Evolutionary conservation across 2,329 filamentous ascomycete genomes (phyloP).

Genomic region (Fusarium sp.): DNA sequence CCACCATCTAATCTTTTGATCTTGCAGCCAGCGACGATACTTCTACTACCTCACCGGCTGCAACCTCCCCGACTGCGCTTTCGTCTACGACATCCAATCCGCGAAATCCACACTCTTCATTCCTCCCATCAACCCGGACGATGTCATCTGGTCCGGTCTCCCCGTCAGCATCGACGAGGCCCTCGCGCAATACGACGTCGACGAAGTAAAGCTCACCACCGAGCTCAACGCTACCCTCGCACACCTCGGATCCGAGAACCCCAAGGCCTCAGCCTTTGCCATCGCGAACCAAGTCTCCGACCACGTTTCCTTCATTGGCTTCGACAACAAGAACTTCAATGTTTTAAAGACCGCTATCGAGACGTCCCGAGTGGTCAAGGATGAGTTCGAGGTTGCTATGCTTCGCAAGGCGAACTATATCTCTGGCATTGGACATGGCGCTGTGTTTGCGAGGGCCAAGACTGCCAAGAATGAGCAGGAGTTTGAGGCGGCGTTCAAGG

Average conservation of each 20-base stretch:
- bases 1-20: neutral
- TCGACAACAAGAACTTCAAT: slow-evolving; percentile 69
- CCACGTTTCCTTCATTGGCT: slow-evolving; percentile 74
- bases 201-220: slow-evolving; percentile 76
- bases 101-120: slow-evolving; percentile 87
- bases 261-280: slow-evolving; percentile 69
- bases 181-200: slow-evolving; percentile 79
- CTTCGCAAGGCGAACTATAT: slow-evolving; percentile 77
- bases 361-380: slow-evolving; percentile 74
- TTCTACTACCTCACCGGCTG: slow-evolving; percentile 96
- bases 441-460: slow-evolving; percentile 68
- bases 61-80: slow-evolving; percentile 79
- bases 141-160: slow-evolving; percentile 92
- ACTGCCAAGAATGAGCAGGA: slow-evolving; percentile 80
- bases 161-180: slow-evolving; percentile 82
- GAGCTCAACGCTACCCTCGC: slow-evolving; percentile 80
- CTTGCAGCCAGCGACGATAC: slow-evolving; percentile 79
- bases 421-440: slow-evolving; percentile 72
- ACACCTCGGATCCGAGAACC: slow-evolving; percentile 53
- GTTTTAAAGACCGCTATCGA: slow-evolving; percentile 72
- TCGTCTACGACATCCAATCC: slow-evolving; percentile 80
- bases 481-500: slow-evolving; percentile 82
- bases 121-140: slow-evolving; percentile 85
- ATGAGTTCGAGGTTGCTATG: slow-evolving; percentile 77
- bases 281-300: slow-evolving; percentile 82